Percentiles rank a stretch among this genome's conserved stretches.
phyloP scores from a whole-genome alignment of 2,329 filamentous ascomycete species.

The Penicillium sp. region DNA sequence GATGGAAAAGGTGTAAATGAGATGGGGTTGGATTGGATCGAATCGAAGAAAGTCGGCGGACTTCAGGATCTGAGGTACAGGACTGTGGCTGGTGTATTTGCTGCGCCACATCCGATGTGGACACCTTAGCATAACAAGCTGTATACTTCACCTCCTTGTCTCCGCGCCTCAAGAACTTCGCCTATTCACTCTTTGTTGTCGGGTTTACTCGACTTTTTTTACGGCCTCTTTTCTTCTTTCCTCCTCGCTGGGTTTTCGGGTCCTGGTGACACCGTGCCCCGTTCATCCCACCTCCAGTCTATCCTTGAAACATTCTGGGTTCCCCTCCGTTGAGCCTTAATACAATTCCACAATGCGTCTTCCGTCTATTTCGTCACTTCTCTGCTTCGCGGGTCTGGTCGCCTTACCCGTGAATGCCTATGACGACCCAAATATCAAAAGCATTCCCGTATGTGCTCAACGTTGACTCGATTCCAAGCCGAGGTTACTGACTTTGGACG shows the following conservation, averaged over 20 bases:
- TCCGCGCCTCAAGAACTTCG: constrained; percentile 1
- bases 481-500: constrained; percentile 19
- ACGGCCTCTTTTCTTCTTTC: not conserved
- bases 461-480: constrained; percentile 2
- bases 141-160: constrained; percentile 11
- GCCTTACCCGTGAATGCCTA: constrained; percentile 38
- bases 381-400: constrained; percentile 37
- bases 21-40: constrained; percentile 1
- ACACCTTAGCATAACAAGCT: constrained; percentile 19
- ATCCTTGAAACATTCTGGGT: constrained; percentile 17
- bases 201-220: not conserved
- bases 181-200: constrained; percentile 12
- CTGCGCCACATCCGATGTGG: constrained; percentile 19
- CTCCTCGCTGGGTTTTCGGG: constrained; percentile 16
- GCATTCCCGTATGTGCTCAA: constrained; percentile 59
- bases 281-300: constrained; percentile 20
- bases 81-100: constrained; percentile 3
- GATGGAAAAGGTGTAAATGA: not conserved
- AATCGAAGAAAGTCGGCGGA: constrained; percentile 4
- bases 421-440: constrained; percentile 57
- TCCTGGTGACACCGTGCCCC: constrained; percentile 25
- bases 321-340: constrained; percentile 17
- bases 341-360: constrained; percentile 31
- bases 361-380: constrained; percentile 33
- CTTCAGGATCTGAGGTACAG: constrained; percentile 11